Evolutionary conservation across 208 protist species (phyloP), one percentile per base, ranked within the genome.

Genomic region (Acanthamoeba royreba): DNA sequence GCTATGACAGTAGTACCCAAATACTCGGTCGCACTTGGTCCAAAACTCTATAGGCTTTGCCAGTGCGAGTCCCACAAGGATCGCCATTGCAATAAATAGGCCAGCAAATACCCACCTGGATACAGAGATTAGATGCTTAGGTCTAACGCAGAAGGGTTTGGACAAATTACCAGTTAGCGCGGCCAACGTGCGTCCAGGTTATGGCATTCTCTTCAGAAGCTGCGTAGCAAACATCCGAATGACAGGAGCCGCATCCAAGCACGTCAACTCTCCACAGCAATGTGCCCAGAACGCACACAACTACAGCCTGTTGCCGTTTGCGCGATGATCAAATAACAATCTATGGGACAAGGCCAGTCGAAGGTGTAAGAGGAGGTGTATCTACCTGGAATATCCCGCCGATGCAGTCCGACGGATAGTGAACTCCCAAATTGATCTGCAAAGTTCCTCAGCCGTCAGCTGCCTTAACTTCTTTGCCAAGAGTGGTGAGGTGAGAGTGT

Each of bases 21-120:
- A 96, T 4, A 96, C 94, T n/a, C 93, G 47, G 47, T 95, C 94
- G 88, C 94, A 95, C 49, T 96, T 96, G 45, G 86, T 77, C 94
- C 94, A 96, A 87, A 96, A 96, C 66, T 95, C 87, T 17, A 96
- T 58, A 5, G 94, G 94, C 49, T 95, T 96, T 40, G 92, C 86
- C 5, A 94, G 47, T 2, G 77, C 94, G 19, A 96, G 31, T 5
- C 61, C 83, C 4, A 92, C 85, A 31, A 96, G 13, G 0, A 85
- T 5, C 25, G 94, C 90, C 63, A 55, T 94, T 8, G 90, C 4
- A 7, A 52, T 31, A 1, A 94, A 46, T 11, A 93, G 58, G 43
- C 42, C 15, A 0, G 42, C 55, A 5, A 96, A 74, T 55, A 96
- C 74, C 28, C 88, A 47, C 49, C 52, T 88, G 72, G 8, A 17